Base-by-base conservation (phyloP, 108 stramenopile genomes). In the Fragilaria radians region DNA sequence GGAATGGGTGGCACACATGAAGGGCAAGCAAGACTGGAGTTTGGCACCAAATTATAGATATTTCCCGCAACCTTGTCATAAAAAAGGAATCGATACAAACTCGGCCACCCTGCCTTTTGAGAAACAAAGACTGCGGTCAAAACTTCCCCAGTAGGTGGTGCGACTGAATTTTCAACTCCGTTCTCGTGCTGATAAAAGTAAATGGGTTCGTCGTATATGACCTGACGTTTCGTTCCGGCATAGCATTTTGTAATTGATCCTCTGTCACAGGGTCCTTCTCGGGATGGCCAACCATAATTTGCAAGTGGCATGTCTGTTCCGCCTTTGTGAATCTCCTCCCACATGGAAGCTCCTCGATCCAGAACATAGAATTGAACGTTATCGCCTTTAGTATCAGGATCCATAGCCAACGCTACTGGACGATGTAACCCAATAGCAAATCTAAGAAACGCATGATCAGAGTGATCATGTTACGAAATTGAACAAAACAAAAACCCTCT, bases 261-360 rank as follows among this genome's bases (percentile, higher is more conserved):
- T 30, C n/a, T 21, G 24, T 17, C 4, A 28, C 62, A 70, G 5
- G 50, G 32, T 3, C 68, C 68, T 34, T 59, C 59, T 21, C 42
- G n/a, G 2, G 27, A 11, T 22, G 68, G 68, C 59, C 59, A 70
- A 4, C 68, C 68, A 32, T 70, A 70, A 30, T 70, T 64, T 3
- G 27, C 54, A 4, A 50, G 55, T 3, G 49, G 50, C 22, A 34
- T 49, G 28, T 62, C 61, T 7, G 60, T 62, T 24, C 67, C 67
- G 24, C 67, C 51, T 18, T 33, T 28, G 46, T 30, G 46, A 14
- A 64, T 56, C 31, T 63, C 62, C 1, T 70, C 68, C 68, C 68
- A 70, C n/a, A 5, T 28, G 0, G 47, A n/a, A 3, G 28, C 26
- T 1, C 68, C 68, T 0, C 63, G 62, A 25, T 70, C 68, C 0